These are phyloP conservation scores for Multifurca ochricompacta DNA, from an alignment of 768 basidiomycete genomes.

Conservation along the genomic window DNA sequence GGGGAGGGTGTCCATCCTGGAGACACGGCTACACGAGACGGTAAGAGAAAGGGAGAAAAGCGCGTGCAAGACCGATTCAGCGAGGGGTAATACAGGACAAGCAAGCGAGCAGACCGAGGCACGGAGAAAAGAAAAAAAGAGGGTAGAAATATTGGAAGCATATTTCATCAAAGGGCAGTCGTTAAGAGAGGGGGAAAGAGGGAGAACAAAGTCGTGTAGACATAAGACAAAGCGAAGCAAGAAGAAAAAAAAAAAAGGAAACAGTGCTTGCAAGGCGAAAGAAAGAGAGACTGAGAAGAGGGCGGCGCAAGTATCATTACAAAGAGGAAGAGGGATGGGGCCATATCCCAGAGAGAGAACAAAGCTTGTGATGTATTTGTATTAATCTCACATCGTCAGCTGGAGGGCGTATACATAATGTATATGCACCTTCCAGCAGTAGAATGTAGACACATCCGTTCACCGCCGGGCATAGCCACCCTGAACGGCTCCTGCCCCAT, in stretches of 20 bases:
- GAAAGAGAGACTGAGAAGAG: slow-evolving; percentile 3
- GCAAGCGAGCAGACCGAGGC: slow-evolving; percentile 6
- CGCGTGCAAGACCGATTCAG: slow-evolving; percentile 15
- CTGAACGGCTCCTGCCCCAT: slow-evolving; percentile 19
- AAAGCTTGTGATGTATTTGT: slow-evolving; percentile 4
- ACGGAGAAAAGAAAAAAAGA: slow-evolving; percentile 6
- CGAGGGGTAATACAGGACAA: slow-evolving; percentile 16
- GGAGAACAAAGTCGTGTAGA: background rate
- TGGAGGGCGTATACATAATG: slow-evolving; percentile 6
- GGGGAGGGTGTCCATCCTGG: slow-evolving; percentile 16
- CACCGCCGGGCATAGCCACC: slow-evolving; percentile 21
- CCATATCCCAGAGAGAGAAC: slow-evolving; percentile 8
- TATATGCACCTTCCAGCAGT: no score
- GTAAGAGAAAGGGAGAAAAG: background rate
- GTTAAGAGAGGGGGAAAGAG: background rate
- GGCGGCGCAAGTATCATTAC: slow-evolving; percentile 13
- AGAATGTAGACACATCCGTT: background rate
- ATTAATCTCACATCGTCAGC: background rate
- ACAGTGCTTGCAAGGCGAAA: slow-evolving; percentile 4
- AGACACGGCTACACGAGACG: slow-evolving; percentile 20
- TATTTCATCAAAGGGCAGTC: slow-evolving; percentile 14
- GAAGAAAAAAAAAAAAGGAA: slow-evolving; percentile 14
- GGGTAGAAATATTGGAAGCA: no score
- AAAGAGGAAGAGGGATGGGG: slow-evolving; percentile 6
- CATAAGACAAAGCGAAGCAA: slow-evolving; percentile 17